Evolutionary conservation across 768 basidiomycete genomes (phyloP).

Genomic region (Dioszegia crocea): DNA sequence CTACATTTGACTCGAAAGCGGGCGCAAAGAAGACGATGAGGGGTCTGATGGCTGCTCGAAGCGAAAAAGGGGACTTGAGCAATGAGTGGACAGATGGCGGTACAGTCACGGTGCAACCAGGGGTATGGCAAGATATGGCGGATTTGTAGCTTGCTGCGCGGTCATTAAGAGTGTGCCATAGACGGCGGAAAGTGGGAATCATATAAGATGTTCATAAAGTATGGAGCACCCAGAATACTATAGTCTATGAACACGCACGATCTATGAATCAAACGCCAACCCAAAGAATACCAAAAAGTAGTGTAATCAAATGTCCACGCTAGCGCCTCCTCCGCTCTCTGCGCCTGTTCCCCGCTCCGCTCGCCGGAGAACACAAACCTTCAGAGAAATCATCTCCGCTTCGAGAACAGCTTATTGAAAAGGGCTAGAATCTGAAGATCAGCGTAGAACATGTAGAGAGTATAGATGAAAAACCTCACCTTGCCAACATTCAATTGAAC

Average conservation of each 20-base stretch:
- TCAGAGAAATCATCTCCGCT: conserved; percentile 15
- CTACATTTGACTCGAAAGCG: not conserved
- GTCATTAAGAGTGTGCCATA: too few species aligned
- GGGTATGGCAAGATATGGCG: not conserved
- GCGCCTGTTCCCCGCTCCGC: too few species aligned
- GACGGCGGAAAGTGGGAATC: too few species aligned
- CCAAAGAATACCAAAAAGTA: too few species aligned
- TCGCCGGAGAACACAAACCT: too few species aligned
- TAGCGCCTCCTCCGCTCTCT: too few species aligned
- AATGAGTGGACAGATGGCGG: not conserved
- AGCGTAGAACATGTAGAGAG: conserved; percentile 1
- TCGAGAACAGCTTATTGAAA: conserved; percentile 30
- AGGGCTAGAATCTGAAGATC: not conserved
- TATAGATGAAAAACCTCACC: too few species aligned
- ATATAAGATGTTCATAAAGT: too few species aligned
- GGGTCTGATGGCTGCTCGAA: not conserved
- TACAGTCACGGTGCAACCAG: not conserved
- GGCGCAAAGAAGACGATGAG: not conserved
- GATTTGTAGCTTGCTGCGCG: not conserved
- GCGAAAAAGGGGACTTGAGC: not conserved
- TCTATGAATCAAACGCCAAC: too few species aligned
- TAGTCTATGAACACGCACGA: too few species aligned
- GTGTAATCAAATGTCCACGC: too few species aligned
- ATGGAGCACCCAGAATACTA: too few species aligned
- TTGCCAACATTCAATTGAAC: conserved; percentile 96